Base-by-base conservation (phyloP, 371 early-diverging fungal genomes). In the Conidiobolus incongruus region DNA sequence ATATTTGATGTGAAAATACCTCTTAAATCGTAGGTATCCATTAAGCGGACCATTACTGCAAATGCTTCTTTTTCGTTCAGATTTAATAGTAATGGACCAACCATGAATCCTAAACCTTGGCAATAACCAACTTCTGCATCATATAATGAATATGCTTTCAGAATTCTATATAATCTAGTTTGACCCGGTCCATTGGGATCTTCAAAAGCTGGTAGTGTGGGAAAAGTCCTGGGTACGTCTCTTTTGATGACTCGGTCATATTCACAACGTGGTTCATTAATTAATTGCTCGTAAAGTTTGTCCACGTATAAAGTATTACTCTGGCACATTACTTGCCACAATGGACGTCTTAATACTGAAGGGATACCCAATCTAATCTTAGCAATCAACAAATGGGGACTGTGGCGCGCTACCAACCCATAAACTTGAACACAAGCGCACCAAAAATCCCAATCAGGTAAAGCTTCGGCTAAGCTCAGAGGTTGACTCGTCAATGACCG, bases 41-140 rank as follows among this genome's bases (percentile, higher is more conserved):
- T 91, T 34, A 93, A 54, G 30, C 17, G 23, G n/a, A n/a, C n/a
- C n/a, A n/a, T n/a, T n/a, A n/a, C 41, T 17, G 28, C 22, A 21
- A 40, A 40, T 10, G 41, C 38, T 35, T 40, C 29, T 6, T 21
- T 24, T 38, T 38, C 32, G n/a, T 67, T 62, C 72, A 82, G 83
- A 59, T 89, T 85, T 61, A 89, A 68, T 39, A 95, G 61, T 46
- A 95, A 48, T n/a, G 90, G 82, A 4, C 88, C 94, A 1, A 82
- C 89, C 28, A 95, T 55, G 53, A 92, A 92, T 8, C 88, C 78
- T n/a, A 94, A 62, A 19, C 94, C 94, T 65, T 95, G 94, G 60
- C 94, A 94, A 56, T 95, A 86, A 4, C 96, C 96, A n/a, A 94
- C 81, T 45, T 84, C 76, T 0, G 75, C 52, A 60, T 95, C 94